These are phyloP conservation scores for Narthecium ossifragum DNA, from an alignment of 106 monocot species.

Conservation along the genomic window DNA sequence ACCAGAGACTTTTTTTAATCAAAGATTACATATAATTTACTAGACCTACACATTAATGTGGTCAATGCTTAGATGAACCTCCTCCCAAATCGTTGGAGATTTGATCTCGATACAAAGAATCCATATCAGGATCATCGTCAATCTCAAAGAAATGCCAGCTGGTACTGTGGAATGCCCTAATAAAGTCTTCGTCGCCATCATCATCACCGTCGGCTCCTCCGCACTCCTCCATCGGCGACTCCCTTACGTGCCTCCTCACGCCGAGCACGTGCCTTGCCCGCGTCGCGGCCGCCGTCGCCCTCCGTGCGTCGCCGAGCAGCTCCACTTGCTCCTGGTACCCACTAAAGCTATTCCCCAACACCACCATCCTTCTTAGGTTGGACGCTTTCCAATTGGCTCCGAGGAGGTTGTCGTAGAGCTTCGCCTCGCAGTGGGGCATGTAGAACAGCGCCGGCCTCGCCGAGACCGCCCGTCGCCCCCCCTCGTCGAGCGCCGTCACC, in stretches of 20 bases:
- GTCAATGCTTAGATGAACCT: too few relatives aligned
- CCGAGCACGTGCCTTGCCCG: slow-evolving; percentile 33
- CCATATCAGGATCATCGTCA: slow-evolving; percentile 26
- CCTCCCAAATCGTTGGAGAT: too few relatives aligned
- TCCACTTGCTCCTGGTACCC: slow-evolving; percentile 33
- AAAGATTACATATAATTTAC: too few relatives aligned
- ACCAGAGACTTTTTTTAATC: too few relatives aligned
- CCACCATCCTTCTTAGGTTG: slow-evolving; percentile 38
- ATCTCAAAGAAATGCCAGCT: slow-evolving; percentile 89
- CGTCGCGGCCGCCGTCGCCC: slow-evolving; percentile 19
- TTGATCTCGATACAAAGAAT: neutral
- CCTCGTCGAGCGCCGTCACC: slow-evolving; percentile 44
- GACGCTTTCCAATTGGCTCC: slow-evolving; percentile 46
- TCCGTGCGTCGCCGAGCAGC: slow-evolving; percentile 8
- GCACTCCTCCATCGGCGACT: slow-evolving; percentile 36
- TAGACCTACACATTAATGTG: too few relatives aligned
- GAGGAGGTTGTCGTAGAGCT: slow-evolving; percentile 64
- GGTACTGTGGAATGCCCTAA: slow-evolving; percentile 56
- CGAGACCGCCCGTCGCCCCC: slow-evolving; percentile 36
- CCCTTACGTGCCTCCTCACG: slow-evolving; percentile 36
- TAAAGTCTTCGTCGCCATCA: slow-evolving; percentile 24
- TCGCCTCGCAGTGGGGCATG: slow-evolving; percentile 91
- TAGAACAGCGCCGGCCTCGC: slow-evolving; percentile 71
- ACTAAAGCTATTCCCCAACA: slow-evolving; percentile 83
- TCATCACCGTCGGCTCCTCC: neutral